Evolutionary conservation across 2,329 filamentous ascomycete genomes (phyloP), one percentile per base, ranked within the genome.

Genomic region (Penicillium brevicompactum): DNA sequence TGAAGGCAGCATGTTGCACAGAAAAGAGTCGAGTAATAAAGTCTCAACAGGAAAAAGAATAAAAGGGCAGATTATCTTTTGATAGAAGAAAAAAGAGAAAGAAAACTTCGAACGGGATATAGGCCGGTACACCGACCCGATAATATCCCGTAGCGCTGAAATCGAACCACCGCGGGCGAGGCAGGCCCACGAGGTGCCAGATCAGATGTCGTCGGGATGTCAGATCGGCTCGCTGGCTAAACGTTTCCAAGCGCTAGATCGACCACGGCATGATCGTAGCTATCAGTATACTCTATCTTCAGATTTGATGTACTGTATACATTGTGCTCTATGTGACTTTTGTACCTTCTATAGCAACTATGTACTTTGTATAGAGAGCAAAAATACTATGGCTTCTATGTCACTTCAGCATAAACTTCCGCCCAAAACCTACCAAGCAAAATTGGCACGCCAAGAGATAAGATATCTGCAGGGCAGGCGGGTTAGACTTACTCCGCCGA

Each of bases 121-220:
- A 55, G 34, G 32, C 51, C 57, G 53, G 53, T 47, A 46, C 42
- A 11, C 46, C 37, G 46, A 49, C 47, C 60, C 59, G 60, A 51
- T 51, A 49, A 34, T 49, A 41, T 51, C 34, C 52, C 49, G 46
- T 48, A 50, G 52, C 46, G 48, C 42, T 30, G 8, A 27, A 48
- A 49, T 42, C 32, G 41, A 31, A n/a, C 49, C 46, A 53, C 30
- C 27, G n/a, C 42, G 53, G 18, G 32, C 34, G 21, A 24, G 18
- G 11, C 13, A 45, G 16, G 47, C 46, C 32, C 43, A 38, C 42
- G 10, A 37, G 14, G 2, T 34, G 37, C 31, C 44, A 18, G 24
- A 41, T 49, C 34, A 32, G 18, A 16, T 22, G 21, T 42, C 21
- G 14, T 10, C 38, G 51, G 45, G 8, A 48, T 10, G 32, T 21